A percentile compares a stretch with the other conserved stretches of the same genome.
phyloP scores from a whole-genome alignment of 208 protist species.

The Porcisia hertigi region DNA sequence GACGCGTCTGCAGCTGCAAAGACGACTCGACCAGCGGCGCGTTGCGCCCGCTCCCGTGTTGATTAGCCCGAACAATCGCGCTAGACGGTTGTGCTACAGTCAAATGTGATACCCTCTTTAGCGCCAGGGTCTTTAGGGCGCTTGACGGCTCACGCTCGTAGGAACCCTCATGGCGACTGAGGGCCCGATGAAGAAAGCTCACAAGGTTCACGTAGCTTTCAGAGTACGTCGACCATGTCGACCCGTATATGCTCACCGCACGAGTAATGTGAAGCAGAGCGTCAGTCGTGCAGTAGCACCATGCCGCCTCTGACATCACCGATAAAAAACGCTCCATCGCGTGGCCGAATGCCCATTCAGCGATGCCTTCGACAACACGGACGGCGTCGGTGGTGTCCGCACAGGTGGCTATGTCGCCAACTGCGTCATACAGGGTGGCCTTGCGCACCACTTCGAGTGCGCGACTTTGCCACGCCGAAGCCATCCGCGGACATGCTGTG shows the following conservation, averaged over 20 bases:
- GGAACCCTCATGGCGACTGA: slow-evolving; percentile 1
- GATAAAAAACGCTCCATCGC: slow-evolving; percentile 20
- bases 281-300: slow-evolving; percentile 35
- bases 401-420: slow-evolving; percentile 15
- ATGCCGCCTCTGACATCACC: slow-evolving; percentile 26
- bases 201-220: slow-evolving; percentile 26
- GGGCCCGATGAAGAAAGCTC: slow-evolving; percentile 26
- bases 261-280: slow-evolving; percentile 22
- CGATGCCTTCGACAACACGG: not conserved
- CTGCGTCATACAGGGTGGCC: slow-evolving; percentile 32
- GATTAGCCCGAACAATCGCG: not conserved
- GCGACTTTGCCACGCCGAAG: slow-evolving; percentile 18
- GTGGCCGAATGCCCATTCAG: not conserved
- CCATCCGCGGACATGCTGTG: slow-evolving; percentile 4
- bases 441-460: slow-evolving; percentile 32
- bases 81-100: not conserved
- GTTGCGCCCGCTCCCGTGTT: not conserved
- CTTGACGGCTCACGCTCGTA: not conserved
- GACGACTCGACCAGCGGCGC: not conserved
- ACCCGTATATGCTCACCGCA: slow-evolving; percentile 21
- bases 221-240: slow-evolving; percentile 19
- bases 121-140: not conserved
- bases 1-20: slow-evolving; percentile 8
- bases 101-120: not conserved
- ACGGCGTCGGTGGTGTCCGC: slow-evolving; percentile 4